phyloP scores from a whole-genome alignment of 805 yeast genomes.

The Saturnispora besseyi region DNA sequence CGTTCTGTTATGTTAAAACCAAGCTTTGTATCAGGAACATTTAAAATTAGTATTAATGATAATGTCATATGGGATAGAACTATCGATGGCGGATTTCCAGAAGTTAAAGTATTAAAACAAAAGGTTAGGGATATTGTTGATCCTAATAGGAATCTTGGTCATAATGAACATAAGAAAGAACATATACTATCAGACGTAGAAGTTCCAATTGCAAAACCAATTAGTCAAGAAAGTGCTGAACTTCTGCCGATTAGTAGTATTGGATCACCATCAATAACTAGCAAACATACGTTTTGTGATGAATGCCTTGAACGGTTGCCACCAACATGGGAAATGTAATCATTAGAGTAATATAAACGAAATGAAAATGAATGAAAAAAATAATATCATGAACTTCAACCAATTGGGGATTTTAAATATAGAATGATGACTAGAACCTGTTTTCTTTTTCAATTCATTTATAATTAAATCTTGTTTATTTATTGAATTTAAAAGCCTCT shows the following conservation, averaged over 20 bases:
- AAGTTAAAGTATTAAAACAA: constrained; percentile 68
- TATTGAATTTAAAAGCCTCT: constrained; percentile 7
- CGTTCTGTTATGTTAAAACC: neutral
- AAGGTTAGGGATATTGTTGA: constrained; percentile 50
- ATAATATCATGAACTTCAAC: too few relatives aligned
- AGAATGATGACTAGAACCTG: neutral
- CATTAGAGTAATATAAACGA: neutral
- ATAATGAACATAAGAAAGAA: constrained; percentile 37
- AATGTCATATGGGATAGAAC: constrained; percentile 53
- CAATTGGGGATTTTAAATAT: neutral
- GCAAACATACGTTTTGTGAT: constrained; percentile 15
- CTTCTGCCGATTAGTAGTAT: constrained; percentile 9
- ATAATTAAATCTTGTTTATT: constrained; percentile 15
- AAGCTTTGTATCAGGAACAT: constrained; percentile 42
- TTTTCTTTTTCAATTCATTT: constrained; percentile 10
- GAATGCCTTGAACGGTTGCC: constrained; percentile 24
- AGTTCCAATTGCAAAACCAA: neutral
- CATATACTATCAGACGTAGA: neutral
- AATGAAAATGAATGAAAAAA: neutral
- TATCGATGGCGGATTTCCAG: constrained; percentile 71
- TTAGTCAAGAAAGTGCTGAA: constrained; percentile 4
- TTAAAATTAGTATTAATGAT: constrained; percentile 36
- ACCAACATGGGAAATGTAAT: constrained; percentile 24
- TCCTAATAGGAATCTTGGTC: constrained; percentile 52
- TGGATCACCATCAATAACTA: constrained; percentile 2